These are phyloP conservation scores for Euryodendron excelsum DNA, from an alignment of 148 eudicot species.

Conservation along the genomic window DNA sequence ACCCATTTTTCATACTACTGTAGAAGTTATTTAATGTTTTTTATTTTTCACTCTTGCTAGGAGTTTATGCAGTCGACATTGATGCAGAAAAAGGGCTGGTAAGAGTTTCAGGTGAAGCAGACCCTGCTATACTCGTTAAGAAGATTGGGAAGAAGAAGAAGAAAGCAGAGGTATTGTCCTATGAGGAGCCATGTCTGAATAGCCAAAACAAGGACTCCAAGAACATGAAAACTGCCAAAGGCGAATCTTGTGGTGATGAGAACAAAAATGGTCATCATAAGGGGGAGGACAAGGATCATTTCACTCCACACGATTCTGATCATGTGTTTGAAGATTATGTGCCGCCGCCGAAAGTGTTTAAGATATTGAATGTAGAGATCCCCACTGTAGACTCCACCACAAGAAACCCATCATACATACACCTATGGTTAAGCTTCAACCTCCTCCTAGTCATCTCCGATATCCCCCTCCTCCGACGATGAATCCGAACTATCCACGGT, in stretches of 20 bases:
- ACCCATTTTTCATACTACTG: background rate
- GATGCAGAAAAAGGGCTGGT: background rate
- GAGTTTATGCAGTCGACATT: background rate
- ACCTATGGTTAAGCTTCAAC: background rate
- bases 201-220: background rate
- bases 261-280: background rate
- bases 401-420: background rate
- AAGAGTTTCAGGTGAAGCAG: slow-evolving; percentile 3
- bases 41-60: background rate
- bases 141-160: background rate
- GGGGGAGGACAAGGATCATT: background rate
- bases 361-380: background rate
- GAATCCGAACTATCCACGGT: background rate
- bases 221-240: background rate
- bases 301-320: background rate
- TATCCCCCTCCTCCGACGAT: slow-evolving; percentile 3
- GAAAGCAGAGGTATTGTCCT: slow-evolving; percentile 10
- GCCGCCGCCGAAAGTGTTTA: background rate
- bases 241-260: background rate
- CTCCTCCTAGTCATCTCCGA: background rate
- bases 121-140: background rate
- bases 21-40: background rate
- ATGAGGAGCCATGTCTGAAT: background rate
- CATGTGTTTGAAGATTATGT: background rate
- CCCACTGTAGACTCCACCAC: background rate